Conservation (phyloP, 306 rosid genomes). For the Geum urbanum region DNA sequence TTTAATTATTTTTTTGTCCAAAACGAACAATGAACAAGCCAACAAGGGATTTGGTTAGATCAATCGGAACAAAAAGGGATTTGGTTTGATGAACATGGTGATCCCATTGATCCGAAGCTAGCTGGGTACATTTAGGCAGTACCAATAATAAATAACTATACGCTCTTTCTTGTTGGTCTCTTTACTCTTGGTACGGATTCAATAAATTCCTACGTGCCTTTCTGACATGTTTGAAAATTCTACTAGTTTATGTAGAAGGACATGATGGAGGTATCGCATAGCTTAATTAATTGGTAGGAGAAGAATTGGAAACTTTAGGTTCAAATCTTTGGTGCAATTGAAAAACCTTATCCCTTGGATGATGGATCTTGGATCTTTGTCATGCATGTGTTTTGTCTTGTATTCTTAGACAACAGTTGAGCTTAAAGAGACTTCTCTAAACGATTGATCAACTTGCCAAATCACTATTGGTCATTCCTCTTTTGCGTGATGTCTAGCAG, state of each 20-base stretch:
- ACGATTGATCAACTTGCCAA: not conserved
- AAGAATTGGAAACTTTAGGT: not conserved
- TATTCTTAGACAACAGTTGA: not conserved
- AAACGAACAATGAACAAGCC: not conserved
- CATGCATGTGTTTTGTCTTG: not conserved
- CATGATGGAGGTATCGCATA: not conserved
- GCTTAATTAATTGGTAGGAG: not conserved
- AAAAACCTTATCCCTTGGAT: not conserved
- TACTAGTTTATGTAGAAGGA: not conserved
- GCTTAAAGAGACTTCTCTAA: not conserved
- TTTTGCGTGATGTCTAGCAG: too few species aligned
- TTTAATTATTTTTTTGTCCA: not conserved
- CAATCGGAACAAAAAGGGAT: too few species aligned
- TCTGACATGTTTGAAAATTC: not conserved
- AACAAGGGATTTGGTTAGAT: too few species aligned
- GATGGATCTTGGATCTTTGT: not conserved
- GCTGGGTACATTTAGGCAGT: not conserved
- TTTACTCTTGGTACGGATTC: too few species aligned
- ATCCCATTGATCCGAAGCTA: not conserved
- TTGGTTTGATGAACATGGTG: not conserved
- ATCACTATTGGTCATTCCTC: not conserved
- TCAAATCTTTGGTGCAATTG: not conserved
- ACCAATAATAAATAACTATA: not conserved
- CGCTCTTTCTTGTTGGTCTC: not conserved
- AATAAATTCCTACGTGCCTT: not conserved